Percentiles rank a stretch among this genome's conserved stretches.
phyloP scores from a whole-genome alignment of 1,284 basidiomycete genomes.

The Phlebopus sp. region DNA sequence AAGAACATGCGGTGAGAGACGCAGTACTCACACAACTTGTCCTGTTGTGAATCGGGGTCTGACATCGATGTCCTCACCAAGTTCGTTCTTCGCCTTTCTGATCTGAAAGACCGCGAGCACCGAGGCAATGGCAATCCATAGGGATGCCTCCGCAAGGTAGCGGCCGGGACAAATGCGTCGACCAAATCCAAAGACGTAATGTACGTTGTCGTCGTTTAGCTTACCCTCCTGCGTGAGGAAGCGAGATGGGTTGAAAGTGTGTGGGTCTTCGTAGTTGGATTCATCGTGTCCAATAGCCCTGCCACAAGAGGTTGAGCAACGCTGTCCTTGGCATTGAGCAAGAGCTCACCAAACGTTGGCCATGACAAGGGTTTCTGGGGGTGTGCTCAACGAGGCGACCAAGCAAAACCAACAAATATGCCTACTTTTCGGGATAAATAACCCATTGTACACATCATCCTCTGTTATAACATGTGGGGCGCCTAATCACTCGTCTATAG shows the following conservation, averaged over 20 bases:
- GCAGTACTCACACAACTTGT: neutral
- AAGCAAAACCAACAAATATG: too few species aligned
- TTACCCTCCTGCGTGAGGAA: slow-evolving; percentile 4
- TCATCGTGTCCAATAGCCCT: neutral
- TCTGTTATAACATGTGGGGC: neutral
- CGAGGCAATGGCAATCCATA: slow-evolving; percentile 26
- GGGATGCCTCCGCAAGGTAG: slow-evolving; percentile 20
- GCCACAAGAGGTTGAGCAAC: too few species aligned
- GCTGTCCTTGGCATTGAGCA: too few species aligned
- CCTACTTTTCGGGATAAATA: too few species aligned
- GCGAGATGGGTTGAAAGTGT: neutral
- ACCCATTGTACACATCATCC: too few species aligned
- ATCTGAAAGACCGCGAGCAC: slow-evolving; percentile 21
- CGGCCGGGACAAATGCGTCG: slow-evolving; percentile 30
- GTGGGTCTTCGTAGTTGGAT: neutral
- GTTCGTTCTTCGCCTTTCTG: neutral
- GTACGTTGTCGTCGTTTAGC: slow-evolving; percentile 2
- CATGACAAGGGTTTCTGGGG: too few species aligned
- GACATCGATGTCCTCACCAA: neutral
- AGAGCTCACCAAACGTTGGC: too few species aligned
- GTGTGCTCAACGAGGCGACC: too few species aligned
- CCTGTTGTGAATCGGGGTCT: neutral
- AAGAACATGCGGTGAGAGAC: neutral
- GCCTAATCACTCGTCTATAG: neutral
- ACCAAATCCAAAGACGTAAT: slow-evolving; percentile 19